Evolutionary conservation across 139 green algal species (phyloP).

Genomic region (Asterochloris sp.): DNA sequence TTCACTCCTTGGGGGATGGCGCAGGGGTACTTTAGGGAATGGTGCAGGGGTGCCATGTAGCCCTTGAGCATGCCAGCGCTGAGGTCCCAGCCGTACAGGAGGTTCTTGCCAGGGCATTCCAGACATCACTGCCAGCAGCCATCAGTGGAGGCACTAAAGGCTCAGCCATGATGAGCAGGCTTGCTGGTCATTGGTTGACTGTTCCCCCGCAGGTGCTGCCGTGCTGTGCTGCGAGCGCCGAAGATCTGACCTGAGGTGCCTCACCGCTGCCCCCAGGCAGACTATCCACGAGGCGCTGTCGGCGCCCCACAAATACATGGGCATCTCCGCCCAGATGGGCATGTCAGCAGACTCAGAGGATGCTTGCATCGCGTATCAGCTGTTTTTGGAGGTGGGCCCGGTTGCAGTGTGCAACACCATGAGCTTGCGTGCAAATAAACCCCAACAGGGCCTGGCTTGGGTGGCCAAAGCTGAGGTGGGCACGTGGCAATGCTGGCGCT

Average conservation of each 20-base stretch:
- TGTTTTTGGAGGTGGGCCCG: conserved; percentile 34
- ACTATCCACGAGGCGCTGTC: conserved; percentile 37
- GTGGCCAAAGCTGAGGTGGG: not conserved
- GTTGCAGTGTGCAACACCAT: not conserved
- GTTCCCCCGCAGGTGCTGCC: conserved; percentile 20
- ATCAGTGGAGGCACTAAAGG: no score
- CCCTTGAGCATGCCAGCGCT: no score
- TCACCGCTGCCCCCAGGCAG: conserved; percentile 28
- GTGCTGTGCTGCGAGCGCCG: conserved; percentile 29
- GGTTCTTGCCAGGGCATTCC: no score
- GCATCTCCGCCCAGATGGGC: conserved; percentile 10
- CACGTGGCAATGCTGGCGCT: not conserved
- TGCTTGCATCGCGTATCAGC: conserved; percentile 33
- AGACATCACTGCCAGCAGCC: no score
- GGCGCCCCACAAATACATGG: conserved; percentile 23
- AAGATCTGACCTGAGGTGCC: conserved; percentile 7
- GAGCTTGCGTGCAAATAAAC: not conserved
- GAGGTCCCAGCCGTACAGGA: no score
- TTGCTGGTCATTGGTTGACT: no score
- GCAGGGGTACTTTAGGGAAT: no score
- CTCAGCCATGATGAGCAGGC: no score
- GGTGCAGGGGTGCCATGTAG: no score
- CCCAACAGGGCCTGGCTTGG: not conserved
- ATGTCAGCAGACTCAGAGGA: conserved; percentile 25
- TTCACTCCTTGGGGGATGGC: no score